Percentiles rank a stretch among this genome's conserved stretches.
phyloP scores from a whole-genome alignment of 192 early-diverging fungal genomes.

The Spinellus fusiger region DNA sequence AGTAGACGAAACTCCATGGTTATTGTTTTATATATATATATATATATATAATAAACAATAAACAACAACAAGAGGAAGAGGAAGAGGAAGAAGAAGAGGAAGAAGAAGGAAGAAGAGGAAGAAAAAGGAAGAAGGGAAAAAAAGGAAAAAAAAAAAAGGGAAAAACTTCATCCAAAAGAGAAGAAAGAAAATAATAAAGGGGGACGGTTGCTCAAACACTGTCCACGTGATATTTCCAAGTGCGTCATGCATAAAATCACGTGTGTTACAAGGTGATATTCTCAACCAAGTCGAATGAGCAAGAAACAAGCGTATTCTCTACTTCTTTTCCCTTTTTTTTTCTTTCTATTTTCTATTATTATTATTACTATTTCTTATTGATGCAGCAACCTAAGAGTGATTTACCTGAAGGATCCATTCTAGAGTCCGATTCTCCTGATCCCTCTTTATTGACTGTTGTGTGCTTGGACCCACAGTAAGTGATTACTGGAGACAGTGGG shows the following conservation, averaged over 20 bases:
- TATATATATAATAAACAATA: not conserved
- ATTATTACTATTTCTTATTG: not conserved
- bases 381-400: not conserved
- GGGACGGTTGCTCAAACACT: too few species aligned
- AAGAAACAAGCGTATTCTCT: not conserved
- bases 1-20: conserved; percentile 42
- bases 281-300: too few species aligned
- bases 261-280: too few species aligned
- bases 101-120: not conserved
- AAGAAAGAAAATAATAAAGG: not conserved
- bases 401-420: conserved; percentile 17
- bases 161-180: not conserved
- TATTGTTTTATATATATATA: not conserved
- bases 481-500: not conserved
- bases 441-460: conserved; percentile 13
- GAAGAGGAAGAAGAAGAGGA: not conserved
- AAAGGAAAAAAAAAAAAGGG: not conserved
- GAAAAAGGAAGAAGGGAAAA: not conserved
- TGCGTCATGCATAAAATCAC: too few species aligned
- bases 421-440: conserved; percentile 26
- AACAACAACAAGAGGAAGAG: not conserved
- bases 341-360: not conserved
- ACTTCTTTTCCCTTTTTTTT: not conserved
- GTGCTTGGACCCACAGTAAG: conserved; percentile 16
- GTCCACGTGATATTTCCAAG: too few species aligned